Percentiles rank a stretch among this genome's conserved stretches.
Evolutionary conservation across 352 stramenopile genomes (phyloP).

Genomic region (Phytopythium oedochilum): DNA sequence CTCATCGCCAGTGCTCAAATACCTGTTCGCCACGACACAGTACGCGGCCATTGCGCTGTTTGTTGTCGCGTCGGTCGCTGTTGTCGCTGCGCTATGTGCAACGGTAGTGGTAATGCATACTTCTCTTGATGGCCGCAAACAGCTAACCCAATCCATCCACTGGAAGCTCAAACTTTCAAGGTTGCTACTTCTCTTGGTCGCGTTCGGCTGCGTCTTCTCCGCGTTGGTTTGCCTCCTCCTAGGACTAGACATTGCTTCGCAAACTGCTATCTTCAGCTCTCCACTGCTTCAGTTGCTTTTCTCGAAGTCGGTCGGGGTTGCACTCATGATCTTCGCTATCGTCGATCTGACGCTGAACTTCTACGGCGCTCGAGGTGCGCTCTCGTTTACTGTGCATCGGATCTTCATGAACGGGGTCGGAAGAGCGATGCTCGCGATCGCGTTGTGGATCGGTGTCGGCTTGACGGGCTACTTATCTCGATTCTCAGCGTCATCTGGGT

Average conservation of each 20-base stretch:
- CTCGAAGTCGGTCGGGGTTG: conserved; percentile 23
- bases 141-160: not conserved
- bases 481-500: conserved; percentile 23
- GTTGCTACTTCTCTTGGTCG: conserved; percentile 8
- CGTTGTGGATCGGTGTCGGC: conserved; percentile 24
- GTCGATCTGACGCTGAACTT: conserved; percentile 25
- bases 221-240: conserved; percentile 28
- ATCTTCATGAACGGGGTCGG: conserved; percentile 34
- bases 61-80: not conserved
- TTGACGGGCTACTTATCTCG: conserved; percentile 32
- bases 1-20: not conserved
- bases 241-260: conserved; percentile 28
- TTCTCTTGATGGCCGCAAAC: not conserved
- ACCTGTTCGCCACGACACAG: not conserved
- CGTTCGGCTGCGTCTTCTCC: conserved; percentile 20
- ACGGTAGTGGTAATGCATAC: not conserved
- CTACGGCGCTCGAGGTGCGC: conserved; percentile 27
- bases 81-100: not conserved
- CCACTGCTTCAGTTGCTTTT: conserved; percentile 48
- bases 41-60: not conserved
- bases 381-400: conserved; percentile 31
- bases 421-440: conserved; percentile 8
- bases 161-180: conserved; percentile 13
- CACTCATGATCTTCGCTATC: conserved; percentile 24
- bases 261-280: conserved; percentile 40